A percentile compares a stretch with the other conserved stretches of the same genome.
These are phyloP conservation scores for Scenedesmus sp. DNA, from an alignment of 163 green algal species.

Conservation along the genomic window DNA sequence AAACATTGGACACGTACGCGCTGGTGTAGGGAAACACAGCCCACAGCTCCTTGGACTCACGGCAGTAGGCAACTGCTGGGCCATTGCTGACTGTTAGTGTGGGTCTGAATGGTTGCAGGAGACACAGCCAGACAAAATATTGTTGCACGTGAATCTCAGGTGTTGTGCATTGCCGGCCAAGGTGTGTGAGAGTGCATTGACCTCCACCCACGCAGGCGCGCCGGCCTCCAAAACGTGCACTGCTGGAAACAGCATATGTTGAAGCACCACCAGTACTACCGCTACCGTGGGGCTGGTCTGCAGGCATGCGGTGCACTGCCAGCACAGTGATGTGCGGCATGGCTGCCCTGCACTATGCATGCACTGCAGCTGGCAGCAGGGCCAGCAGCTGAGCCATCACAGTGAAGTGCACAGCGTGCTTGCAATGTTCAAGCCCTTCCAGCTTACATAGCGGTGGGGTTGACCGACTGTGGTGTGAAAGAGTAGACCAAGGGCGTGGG, in stretches of 20 bases:
- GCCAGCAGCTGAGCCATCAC: background rate
- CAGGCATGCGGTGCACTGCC: no score
- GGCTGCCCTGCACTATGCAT: no score
- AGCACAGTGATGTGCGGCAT: no score
- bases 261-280: no score
- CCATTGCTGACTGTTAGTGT: background rate
- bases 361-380: no score
- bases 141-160: background rate
- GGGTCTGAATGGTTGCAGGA: background rate
- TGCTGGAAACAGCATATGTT: no score
- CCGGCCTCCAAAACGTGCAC: no score
- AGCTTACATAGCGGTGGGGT: background rate
- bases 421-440: background rate
- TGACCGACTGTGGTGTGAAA: background rate
- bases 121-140: background rate
- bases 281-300: no score
- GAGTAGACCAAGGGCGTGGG: background rate
- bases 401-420: background rate
- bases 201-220: no score
- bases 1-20: background rate
- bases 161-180: no score
- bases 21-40: background rate
- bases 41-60: background rate
- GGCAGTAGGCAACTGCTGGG: background rate
- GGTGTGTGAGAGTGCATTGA: no score